These are phyloP conservation scores for Chlorophyllum brunneum DNA, from an alignment of 768 basidiomycete genomes.

Conservation along the genomic window DNA sequence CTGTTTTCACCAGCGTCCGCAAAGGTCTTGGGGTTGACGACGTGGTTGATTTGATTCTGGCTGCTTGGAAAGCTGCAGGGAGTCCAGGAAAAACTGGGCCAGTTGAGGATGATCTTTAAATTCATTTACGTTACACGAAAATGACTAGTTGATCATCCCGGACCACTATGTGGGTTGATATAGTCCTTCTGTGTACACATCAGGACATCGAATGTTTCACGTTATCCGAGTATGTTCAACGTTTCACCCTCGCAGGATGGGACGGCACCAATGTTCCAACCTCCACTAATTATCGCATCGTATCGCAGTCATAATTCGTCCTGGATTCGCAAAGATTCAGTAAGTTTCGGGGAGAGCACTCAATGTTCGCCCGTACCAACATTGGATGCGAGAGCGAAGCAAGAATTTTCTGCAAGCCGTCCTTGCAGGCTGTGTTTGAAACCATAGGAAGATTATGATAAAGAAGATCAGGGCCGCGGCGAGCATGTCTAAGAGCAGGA, in stretches of 20 bases:
- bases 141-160: too few relatives aligned
- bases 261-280: too few relatives aligned
- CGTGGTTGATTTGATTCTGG: conserved; percentile 74
- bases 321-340: background rate
- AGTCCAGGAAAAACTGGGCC: conserved; percentile 60
- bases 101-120: conserved; percentile 34
- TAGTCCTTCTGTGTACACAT: too few relatives aligned
- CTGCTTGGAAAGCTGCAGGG: conserved; percentile 85
- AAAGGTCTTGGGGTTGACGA: conserved; percentile 77
- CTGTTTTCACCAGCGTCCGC: conserved; percentile 84
- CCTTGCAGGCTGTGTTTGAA: background rate
- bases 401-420: background rate
- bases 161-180: too few relatives aligned
- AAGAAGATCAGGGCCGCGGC: background rate
- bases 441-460: background rate
- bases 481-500: background rate
- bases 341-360: background rate
- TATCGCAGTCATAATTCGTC: too few relatives aligned
- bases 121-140: too few relatives aligned
- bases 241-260: too few relatives aligned
- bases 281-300: too few relatives aligned
- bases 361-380: background rate
- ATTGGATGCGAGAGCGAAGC: background rate
- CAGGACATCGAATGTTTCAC: too few relatives aligned
- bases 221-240: too few relatives aligned